Evolutionary conservation across 2,329 filamentous ascomycete species (phyloP).

Genomic region (Xylariaceae sp.): DNA sequence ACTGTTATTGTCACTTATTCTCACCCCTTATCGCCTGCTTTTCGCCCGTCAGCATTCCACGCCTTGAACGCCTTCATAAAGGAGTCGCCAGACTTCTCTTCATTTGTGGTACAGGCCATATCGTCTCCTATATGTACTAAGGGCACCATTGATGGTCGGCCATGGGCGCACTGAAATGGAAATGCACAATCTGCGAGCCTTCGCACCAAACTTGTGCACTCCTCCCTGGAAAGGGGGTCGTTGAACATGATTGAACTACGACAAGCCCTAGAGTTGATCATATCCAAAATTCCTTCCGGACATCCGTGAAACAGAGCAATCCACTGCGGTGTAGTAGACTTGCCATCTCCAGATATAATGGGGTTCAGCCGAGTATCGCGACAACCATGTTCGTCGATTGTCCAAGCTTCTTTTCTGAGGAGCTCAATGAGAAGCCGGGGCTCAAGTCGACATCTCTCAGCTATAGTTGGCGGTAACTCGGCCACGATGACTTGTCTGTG

Average conservation of each 20-base stretch:
- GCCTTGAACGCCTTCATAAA: conserved; percentile 26
- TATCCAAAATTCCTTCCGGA: conserved; percentile 68
- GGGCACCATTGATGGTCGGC: conserved; percentile 61
- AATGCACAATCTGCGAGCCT: conserved; percentile 60
- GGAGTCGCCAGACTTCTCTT: conserved; percentile 5
- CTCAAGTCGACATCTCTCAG: conserved; percentile 68
- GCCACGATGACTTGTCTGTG: conserved; percentile 42
- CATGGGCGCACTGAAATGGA: conserved; percentile 81
- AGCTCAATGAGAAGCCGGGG: conserved; percentile 68
- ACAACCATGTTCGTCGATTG: conserved; percentile 44
- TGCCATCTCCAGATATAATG: neutral
- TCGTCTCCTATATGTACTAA: conserved; percentile 46
- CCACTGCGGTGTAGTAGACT: conserved; percentile 41
- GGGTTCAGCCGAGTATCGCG: conserved; percentile 2
- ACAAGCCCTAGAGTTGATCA: conserved; percentile 71
- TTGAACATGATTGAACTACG: conserved; percentile 85
- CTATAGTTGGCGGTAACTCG: conserved; percentile 64
- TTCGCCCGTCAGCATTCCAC: conserved; percentile 19
- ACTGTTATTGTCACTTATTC: neutral
- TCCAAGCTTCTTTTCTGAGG: conserved; percentile 70
- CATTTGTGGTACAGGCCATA: conserved; percentile 2
- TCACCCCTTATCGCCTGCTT: neutral
- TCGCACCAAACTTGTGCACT: conserved; percentile 55
- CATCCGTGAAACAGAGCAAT: conserved; percentile 60
- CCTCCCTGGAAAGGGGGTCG: conserved; percentile 52